phyloP scores from a whole-genome alignment of 148 eudicot genomes.

The Chenopodium album region DNA sequence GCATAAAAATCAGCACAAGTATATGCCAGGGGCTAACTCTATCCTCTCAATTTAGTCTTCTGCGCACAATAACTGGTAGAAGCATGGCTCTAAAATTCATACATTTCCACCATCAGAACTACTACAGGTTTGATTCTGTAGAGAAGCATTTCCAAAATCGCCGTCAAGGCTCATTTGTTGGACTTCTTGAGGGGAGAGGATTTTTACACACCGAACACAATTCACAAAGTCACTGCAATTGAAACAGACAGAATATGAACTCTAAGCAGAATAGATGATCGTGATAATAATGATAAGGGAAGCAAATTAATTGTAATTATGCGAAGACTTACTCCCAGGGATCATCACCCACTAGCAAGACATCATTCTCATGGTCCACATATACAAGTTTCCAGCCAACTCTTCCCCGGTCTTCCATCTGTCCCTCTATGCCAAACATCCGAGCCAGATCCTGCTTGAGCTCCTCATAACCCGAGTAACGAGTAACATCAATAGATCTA shows the following conservation, averaged over 20 bases:
- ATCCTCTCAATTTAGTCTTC: not conserved
- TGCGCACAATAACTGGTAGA: not conserved
- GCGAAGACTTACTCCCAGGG: conserved; percentile 91
- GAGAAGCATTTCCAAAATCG: conserved; percentile 64
- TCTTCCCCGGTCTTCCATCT: conserved; percentile 84
- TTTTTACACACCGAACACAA: conserved; percentile 87
- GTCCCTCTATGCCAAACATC: conserved; percentile 96
- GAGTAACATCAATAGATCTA: conserved; percentile 85
- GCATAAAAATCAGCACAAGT: conserved; percentile 11
- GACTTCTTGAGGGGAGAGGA: conserved; percentile 96
- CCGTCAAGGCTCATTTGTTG: conserved; percentile 97
- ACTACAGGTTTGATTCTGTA: conserved; percentile 85
- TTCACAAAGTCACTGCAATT: conserved; percentile 79
- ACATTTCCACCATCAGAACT: conserved; percentile 84
- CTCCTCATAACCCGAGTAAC: conserved; percentile 85
- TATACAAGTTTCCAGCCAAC: conserved; percentile 97
- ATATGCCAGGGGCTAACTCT: not conserved
- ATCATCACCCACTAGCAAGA: conserved; percentile 91
- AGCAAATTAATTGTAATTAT: not conserved
- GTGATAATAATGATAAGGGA: not conserved
- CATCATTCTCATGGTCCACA: conserved; percentile 90
- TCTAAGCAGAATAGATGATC: not conserved
- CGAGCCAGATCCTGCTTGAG: conserved; percentile 94
- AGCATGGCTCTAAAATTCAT: conserved; percentile 29
- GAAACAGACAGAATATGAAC: not conserved